Conservation (phyloP, 208 protist species). For the Acanthamoeba royreba region DNA sequence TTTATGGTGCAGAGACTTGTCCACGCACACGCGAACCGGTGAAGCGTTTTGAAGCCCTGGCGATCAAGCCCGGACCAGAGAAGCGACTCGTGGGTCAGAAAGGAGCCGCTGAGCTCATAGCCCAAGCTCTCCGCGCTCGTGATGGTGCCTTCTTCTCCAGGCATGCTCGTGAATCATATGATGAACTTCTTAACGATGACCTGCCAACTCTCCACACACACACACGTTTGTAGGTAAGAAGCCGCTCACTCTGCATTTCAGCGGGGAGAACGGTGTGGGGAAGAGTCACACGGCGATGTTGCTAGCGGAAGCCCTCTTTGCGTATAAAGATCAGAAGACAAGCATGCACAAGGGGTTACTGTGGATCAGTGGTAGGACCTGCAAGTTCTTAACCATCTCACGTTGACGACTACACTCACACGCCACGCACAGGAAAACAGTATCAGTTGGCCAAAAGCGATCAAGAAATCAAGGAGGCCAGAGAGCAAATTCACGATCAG, state of each 20-base stretch:
- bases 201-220: too few species aligned
- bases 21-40: neutral
- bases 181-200: too few species aligned
- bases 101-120: neutral
- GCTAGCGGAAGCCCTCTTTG: neutral
- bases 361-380: constrained; percentile 11
- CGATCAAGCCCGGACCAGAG: neutral
- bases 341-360: neutral
- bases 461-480: neutral
- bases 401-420: too few species aligned
- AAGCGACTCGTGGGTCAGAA: neutral
- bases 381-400: too few species aligned
- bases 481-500: neutral
- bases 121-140: neutral
- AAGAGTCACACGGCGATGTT: neutral
- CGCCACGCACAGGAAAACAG: neutral
- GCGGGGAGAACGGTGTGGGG: neutral
- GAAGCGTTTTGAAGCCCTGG: neutral
- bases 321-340: neutral
- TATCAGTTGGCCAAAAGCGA: neutral
- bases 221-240: neutral
- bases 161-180: too few species aligned
- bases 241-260: constrained; percentile 8
- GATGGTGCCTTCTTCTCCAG: too few species aligned
- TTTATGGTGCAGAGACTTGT: neutral